A percentile compares a stretch with the other conserved stretches of the same genome.
Evolutionary conservation across 75 land plant genomes (phyloP).

Genomic region (Chamaecyparis obtusa): DNA sequence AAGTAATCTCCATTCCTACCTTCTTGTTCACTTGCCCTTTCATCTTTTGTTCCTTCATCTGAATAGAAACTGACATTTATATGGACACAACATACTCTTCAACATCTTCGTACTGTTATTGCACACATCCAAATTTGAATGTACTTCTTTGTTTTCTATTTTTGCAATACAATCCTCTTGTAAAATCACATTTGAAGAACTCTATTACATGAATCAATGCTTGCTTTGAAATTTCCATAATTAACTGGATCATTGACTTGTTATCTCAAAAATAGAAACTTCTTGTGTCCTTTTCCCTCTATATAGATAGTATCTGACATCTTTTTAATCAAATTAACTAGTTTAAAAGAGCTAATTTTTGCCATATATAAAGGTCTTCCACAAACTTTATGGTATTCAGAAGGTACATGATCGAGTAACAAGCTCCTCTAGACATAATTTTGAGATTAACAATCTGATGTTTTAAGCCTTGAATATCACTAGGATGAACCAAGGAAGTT

Average conservation of each 20-base stretch:
- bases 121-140: neutral
- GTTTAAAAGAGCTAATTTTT: slow-evolving; percentile 72
- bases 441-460: slow-evolving; percentile 71
- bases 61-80: slow-evolving; percentile 18
- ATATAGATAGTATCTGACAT: slow-evolving; percentile 64
- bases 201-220: neutral
- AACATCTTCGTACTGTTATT: neutral
- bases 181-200: neutral
- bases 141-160: neutral
- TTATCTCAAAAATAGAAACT: slow-evolving; percentile 49
- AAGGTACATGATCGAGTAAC: slow-evolving; percentile 54
- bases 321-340: slow-evolving; percentile 71
- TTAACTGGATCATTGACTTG: slow-evolving; percentile 13
- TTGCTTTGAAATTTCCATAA: neutral
- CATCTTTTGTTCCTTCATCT: slow-evolving; percentile 54
- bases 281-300: slow-evolving; percentile 63
- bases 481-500: slow-evolving; percentile 60
- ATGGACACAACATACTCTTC: neutral
- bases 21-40: slow-evolving; percentile 17
- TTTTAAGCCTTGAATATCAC: slow-evolving; percentile 81
- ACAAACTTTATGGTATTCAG: slow-evolving; percentile 72
- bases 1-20: slow-evolving; percentile 7
- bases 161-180: neutral
- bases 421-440: slow-evolving; percentile 62
- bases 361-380: slow-evolving; percentile 72